These are phyloP conservation scores for Eucalyptus erythrocorys DNA, from an alignment of 345 rosid species.

Conservation along the genomic window DNA sequence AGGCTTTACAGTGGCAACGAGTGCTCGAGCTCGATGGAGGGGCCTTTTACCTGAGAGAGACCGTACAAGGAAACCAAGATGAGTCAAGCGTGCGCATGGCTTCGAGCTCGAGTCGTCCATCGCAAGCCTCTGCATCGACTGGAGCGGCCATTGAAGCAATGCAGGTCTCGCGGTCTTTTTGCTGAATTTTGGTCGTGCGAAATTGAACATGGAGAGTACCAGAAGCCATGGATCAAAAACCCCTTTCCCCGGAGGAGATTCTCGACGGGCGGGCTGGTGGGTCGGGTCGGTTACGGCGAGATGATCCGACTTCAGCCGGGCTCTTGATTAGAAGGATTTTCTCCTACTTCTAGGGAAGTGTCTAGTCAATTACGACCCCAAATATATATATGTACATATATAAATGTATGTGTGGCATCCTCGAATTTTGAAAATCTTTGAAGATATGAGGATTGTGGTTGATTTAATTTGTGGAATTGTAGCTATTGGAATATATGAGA, in stretches of 20 bases:
- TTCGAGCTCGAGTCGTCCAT: neutral
- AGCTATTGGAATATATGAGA: too few species aligned
- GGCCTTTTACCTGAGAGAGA: neutral
- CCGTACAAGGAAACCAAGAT: slow-evolving; percentile 6
- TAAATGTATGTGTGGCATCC: too few species aligned
- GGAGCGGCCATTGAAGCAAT: neutral
- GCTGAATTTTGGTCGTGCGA: neutral
- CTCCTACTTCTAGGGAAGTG: neutral
- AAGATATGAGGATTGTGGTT: too few species aligned
- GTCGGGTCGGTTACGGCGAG: neutral
- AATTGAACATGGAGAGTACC: neutral
- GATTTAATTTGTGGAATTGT: too few species aligned
- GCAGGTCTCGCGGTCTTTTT: neutral
- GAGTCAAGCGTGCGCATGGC: slow-evolving; percentile 3
- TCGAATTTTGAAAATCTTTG: too few species aligned
- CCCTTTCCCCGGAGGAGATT: neutral
- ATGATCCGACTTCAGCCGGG: neutral
- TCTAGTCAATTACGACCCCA: neutral
- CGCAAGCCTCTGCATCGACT: neutral
- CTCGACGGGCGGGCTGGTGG: neutral
- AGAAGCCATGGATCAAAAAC: neutral
- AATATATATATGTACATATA: too few species aligned
- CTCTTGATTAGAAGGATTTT: neutral
- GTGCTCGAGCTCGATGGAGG: neutral
- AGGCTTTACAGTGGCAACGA: neutral